phyloP scores from a whole-genome alignment of 2,329 filamentous ascomycete genomes.

The Boeremia exigua region DNA sequence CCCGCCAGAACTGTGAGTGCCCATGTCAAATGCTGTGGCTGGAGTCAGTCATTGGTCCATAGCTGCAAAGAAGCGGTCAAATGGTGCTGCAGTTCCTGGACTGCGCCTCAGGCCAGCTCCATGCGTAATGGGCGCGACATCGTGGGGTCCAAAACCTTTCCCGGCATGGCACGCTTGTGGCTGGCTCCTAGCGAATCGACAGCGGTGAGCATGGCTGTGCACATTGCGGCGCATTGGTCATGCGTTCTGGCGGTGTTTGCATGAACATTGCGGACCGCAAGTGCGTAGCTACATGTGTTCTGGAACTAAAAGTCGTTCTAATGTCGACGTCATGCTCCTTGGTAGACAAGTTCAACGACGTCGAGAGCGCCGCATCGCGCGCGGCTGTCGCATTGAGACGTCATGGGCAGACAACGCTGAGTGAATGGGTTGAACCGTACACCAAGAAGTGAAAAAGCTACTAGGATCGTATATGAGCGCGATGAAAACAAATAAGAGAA shows the following conservation, averaged over 20 bases:
- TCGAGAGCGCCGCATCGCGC: neutral
- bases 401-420: neutral
- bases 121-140: neutral
- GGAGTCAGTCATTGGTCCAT: constrained; percentile 4
- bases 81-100: constrained; percentile 11
- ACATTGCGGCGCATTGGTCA: constrained; percentile 16
- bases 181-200: constrained; percentile 7
- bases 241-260: constrained; percentile 18
- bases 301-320: neutral
- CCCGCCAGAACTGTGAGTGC: constrained; percentile 4
- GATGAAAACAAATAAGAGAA: neutral
- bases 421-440: neutral
- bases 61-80: constrained; percentile 14
- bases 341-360: neutral
- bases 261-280: constrained; percentile 1
- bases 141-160: constrained; percentile 16
- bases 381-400: neutral
- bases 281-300: neutral
- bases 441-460: too few relatives aligned
- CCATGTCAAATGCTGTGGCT: constrained; percentile 10
- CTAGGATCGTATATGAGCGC: neutral
- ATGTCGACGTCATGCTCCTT: constrained; percentile 5
- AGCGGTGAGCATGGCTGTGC: constrained; percentile 15
- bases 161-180: constrained; percentile 15
- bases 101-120: constrained; percentile 13